phyloP scores from a whole-genome alignment of 148 eudicot species.

The Chenopodium album region DNA sequence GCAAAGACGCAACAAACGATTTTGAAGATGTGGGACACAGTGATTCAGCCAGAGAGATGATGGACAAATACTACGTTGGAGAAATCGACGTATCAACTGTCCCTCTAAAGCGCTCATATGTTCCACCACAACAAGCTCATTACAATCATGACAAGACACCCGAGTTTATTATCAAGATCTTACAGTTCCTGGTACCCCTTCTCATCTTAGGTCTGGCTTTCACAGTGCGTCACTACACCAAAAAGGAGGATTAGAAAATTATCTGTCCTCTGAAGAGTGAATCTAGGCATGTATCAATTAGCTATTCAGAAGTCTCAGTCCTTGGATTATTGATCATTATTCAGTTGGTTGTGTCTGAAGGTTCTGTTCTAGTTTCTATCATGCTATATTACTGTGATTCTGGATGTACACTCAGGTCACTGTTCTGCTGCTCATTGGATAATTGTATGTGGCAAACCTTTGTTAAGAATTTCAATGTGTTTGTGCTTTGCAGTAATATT shows the following conservation, averaged over 20 bases:
- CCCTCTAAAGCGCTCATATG: conserved; percentile 50
- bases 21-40: conserved; percentile 90
- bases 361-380: background rate
- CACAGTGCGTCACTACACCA: conserved; percentile 64
- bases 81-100: conserved; percentile 57
- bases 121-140: conserved; percentile 46
- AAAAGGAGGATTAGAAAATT: conserved; percentile 54
- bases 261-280: background rate
- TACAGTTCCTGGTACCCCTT: conserved; percentile 70
- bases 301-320: conserved; percentile 7
- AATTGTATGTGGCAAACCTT: conserved; percentile 11
- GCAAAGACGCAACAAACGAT: conserved; percentile 83
- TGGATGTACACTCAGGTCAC: background rate
- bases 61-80: conserved; percentile 69
- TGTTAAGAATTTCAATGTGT: background rate
- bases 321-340: conserved; percentile 2
- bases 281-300: conserved; percentile 10
- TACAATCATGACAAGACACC: conserved; percentile 59
- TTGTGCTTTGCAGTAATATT: background rate
- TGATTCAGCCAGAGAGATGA: conserved; percentile 63
- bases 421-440: background rate
- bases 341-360: conserved; percentile 1
- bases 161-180: conserved; percentile 62
- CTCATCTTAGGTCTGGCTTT: conserved; percentile 76
- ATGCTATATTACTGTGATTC: conserved; percentile 3